Evolutionary conservation across 2,329 filamentous ascomycete species (phyloP).

Genomic region (Apiospora aurea): DNA sequence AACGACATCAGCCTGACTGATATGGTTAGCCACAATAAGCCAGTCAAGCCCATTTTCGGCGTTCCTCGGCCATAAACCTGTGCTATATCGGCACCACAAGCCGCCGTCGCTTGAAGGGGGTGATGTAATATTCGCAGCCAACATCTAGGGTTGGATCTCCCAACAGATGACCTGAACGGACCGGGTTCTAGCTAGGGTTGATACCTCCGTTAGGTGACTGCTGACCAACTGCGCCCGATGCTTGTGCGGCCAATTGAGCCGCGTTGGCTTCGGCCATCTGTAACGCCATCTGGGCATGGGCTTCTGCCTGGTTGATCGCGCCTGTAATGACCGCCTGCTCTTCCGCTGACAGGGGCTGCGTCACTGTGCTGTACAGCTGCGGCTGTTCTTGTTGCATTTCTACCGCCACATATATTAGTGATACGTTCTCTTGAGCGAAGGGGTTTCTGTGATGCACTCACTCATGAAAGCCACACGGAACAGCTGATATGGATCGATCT

Average conservation of each 20-base stretch:
- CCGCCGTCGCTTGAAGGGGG: not conserved
- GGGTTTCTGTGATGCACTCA: slow-evolving; percentile 56
- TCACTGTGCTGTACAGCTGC: slow-evolving; percentile 83
- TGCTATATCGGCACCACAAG: not conserved
- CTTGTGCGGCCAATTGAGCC: slow-evolving; percentile 3
- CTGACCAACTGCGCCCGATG: slow-evolving; percentile 18
- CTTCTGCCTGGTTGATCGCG: slow-evolving; percentile 37
- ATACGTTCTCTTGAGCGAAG: slow-evolving; percentile 16
- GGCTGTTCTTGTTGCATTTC: slow-evolving; percentile 91
- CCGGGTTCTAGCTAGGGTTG: slow-evolving; percentile 30
- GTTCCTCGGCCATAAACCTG: not conserved
- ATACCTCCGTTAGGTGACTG: slow-evolving; percentile 32
- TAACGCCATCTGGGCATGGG: slow-evolving; percentile 33
- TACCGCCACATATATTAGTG: slow-evolving; percentile 44
- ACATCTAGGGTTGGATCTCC: not conserved
- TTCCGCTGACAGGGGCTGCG: slow-evolving; percentile 52
- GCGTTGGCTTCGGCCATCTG: slow-evolving; percentile 31
- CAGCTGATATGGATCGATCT: slow-evolving; percentile 90
- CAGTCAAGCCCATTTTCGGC: not conserved
- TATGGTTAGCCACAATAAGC: not conserved
- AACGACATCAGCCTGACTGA: not conserved
- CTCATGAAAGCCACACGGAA: slow-evolving; percentile 85
- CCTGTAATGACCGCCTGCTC: slow-evolving; percentile 36
- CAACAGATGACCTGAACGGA: too few species aligned
- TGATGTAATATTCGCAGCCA: not conserved